Evolutionary conservation across 805 yeast genomes (phyloP).

Genomic region (Saturnispora sekii): DNA sequence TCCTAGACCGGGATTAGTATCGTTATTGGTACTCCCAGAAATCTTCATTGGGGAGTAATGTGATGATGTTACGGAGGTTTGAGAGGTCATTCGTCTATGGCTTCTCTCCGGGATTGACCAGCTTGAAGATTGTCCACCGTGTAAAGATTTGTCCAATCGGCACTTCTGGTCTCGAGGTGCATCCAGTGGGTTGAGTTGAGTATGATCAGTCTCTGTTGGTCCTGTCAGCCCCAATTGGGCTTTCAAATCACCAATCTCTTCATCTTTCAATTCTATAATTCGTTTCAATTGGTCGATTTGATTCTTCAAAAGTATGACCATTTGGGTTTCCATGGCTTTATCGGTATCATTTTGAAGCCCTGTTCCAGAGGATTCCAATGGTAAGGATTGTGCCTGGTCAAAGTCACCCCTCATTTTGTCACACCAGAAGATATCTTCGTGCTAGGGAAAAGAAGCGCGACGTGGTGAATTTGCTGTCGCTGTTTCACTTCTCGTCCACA

Average conservation of each 20-base stretch:
- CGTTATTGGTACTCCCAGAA: background rate
- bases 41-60: conserved; percentile 12
- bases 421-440: too few species aligned
- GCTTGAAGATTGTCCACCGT: conserved; percentile 7
- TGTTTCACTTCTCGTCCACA: background rate
- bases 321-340: too few species aligned
- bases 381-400: too few species aligned
- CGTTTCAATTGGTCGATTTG: conserved; percentile 7
- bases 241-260: conserved; percentile 6
- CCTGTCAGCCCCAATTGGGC: background rate
- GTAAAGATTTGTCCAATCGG: conserved; percentile 4
- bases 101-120: conserved; percentile 23
- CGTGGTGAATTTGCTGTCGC: background rate
- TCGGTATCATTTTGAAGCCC: too few species aligned
- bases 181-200: conserved; percentile 18
- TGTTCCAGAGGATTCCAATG: too few species aligned
- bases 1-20: background rate
- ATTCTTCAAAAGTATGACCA: background rate
- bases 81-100: conserved; percentile 14
- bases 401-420: too few species aligned
- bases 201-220: background rate
- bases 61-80: conserved; percentile 10
- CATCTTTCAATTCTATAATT: conserved; percentile 10
- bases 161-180: conserved; percentile 19
- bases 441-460: too few species aligned